These are phyloP conservation scores for Perkinsus marinus DNA, from an alignment of 169 alveolate genomes.

Conservation along the genomic window DNA sequence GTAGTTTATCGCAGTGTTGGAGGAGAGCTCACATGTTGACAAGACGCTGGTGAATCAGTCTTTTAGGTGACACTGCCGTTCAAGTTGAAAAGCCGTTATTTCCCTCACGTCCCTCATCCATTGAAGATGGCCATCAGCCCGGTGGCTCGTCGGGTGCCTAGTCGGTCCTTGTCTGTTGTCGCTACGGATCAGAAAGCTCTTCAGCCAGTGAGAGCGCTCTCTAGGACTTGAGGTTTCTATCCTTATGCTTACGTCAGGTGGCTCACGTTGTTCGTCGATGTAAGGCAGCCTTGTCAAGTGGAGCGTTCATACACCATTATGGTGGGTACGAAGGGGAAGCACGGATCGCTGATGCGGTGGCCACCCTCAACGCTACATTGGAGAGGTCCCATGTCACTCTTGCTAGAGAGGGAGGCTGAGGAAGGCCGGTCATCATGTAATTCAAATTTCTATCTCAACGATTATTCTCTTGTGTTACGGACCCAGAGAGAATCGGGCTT, in stretches of 20 bases:
- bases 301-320: neutral
- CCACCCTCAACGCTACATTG: neutral
- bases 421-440: neutral
- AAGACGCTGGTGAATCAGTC: too few relatives aligned
- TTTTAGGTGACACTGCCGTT: neutral
- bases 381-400: neutral
- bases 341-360: neutral
- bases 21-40: too few relatives aligned
- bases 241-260: too few relatives aligned
- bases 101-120: neutral
- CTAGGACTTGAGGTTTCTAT: too few relatives aligned
- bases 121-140: neutral
- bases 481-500: neutral
- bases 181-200: neutral
- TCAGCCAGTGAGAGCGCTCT: neutral
- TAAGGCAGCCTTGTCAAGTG: neutral
- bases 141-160: neutral
- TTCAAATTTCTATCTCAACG: neutral
- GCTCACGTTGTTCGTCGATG: neutral
- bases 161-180: neutral
- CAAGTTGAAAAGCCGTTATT: neutral
- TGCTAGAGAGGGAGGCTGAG: neutral
- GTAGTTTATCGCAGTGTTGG: too few relatives aligned
- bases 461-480: neutral
- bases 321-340: neutral